Evolutionary conservation across 371 early-diverging fungal species (phyloP), one percentile per base, ranked within the genome.

Genomic region (Batkoa obscura): DNA sequence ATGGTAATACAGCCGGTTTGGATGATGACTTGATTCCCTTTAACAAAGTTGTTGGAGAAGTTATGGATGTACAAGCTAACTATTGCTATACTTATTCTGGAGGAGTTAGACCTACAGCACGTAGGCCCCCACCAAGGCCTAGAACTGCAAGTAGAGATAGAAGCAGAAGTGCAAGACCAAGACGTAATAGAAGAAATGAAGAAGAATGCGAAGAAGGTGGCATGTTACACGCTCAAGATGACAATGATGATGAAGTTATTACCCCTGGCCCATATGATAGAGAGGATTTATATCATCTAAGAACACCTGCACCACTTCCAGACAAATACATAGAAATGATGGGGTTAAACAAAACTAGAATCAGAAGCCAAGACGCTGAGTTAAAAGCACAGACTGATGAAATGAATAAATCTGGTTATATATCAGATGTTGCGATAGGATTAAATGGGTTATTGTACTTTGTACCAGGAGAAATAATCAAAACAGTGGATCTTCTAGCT

Each of bases 241-340:
- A 3, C 9, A 49, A 33, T 4, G 33, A 33, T n/a, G 32, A 30
- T 5, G 50, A 3, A 4, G 35, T 35, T 30, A 12, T 10, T 46
- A 49, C 50, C 5, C 50, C 50, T 41, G 53, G 37, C 32, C 53
- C 53, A n/a, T 52, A n/a, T 32, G 53, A 52, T 42, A 2, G 53
- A n/a, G 8, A 52, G 32, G 37, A 52, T 37, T 1, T 5, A 15
- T 5, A 37, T 33, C 34, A 52, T 4, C 17, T 52, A 5, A 6
- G 53, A 3, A 17, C 10, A 23, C 53, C 53, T 52, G 17, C 3
- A 13, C 53, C 53, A 30, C 53, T 52, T 15, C 15, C 37, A 3
- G 53, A 52, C 37, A 5, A 5, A 35, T 52, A n/a, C 31, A 36
- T 52, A 3, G 37, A 52, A 3, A 52, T 52, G 53, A 17, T 37